phyloP scores from a whole-genome alignment of 1,139 yeast species.

The Arxiozyma bovina region DNA sequence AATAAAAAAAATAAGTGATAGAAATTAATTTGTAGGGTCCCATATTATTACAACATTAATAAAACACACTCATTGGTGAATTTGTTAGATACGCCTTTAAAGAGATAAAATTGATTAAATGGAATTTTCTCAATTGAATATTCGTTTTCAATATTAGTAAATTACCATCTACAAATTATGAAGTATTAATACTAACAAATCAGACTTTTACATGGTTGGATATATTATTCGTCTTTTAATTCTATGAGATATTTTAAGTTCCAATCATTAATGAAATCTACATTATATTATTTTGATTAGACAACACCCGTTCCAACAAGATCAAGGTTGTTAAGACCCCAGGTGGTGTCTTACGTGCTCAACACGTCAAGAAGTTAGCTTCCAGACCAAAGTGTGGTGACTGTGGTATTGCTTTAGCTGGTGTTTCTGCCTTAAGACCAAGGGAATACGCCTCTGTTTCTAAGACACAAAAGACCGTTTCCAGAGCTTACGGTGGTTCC shows the following conservation, averaged over 20 bases:
- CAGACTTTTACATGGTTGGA: not conserved
- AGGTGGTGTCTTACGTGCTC: conserved; percentile 97
- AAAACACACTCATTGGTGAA: not conserved
- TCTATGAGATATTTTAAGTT: not conserved
- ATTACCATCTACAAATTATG: not conserved
- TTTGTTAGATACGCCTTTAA: not conserved
- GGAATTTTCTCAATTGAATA: not conserved
- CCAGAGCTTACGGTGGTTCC: conserved; percentile 99
- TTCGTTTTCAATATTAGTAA: not conserved
- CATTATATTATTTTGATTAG: conserved; percentile 32
- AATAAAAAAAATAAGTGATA: too few relatives aligned
- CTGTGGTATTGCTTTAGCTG: conserved; percentile 87
- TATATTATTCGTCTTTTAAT: not conserved
- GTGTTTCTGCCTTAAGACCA: conserved; percentile 93
- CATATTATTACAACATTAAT: too few relatives aligned
- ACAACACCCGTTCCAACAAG: conserved; percentile 99
- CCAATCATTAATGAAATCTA: conserved; percentile 17
- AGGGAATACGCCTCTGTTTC: conserved; percentile 92
- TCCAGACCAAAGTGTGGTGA: conserved; percentile 98
- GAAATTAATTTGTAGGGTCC: not conserved
- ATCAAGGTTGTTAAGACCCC: conserved; percentile 99
- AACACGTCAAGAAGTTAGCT: conserved; percentile 92
- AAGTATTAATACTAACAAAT: not conserved
- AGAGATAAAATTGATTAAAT: not conserved
- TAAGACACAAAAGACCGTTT: conserved; percentile 94